Evolutionary conservation across 2,329 filamentous ascomycete species (phyloP).

Genomic region (Ophiocordyceps robertsii): DNA sequence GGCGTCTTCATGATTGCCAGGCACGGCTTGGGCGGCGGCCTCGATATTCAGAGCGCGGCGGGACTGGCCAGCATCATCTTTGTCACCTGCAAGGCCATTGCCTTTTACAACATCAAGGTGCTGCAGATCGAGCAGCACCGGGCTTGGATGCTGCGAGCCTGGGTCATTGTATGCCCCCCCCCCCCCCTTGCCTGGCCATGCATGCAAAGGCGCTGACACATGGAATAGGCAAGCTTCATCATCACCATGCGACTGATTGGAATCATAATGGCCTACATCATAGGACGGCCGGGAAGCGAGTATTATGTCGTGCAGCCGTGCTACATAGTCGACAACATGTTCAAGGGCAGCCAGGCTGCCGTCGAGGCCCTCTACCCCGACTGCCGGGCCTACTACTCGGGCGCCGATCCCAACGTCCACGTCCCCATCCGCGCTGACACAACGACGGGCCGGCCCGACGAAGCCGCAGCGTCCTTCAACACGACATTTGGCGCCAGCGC

Average conservation of each 20-base stretch:
- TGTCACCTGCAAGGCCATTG: slow-evolving; percentile 24
- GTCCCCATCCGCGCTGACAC: slow-evolving; percentile 9
- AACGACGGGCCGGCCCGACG: slow-evolving; percentile 9
- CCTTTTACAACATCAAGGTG: slow-evolving; percentile 40
- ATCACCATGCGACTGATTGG: background rate
- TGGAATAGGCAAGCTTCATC: background rate
- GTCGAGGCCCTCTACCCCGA: background rate
- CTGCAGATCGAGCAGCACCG: slow-evolving; percentile 48
- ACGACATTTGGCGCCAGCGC: slow-evolving; percentile 24
- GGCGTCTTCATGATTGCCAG: slow-evolving; percentile 38
- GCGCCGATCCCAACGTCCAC: slow-evolving; percentile 6
- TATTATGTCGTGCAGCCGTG: background rate
- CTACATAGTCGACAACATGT: background rate
- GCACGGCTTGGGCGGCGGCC: slow-evolving; percentile 35
- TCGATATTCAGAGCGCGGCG: slow-evolving; percentile 29
- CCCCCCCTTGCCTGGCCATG: slow-evolving; percentile 11
- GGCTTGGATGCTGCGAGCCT: slow-evolving; percentile 47
- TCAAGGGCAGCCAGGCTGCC: background rate
- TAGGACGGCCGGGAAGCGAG: background rate
- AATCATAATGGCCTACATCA: background rate
- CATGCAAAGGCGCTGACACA: slow-evolving; percentile 7
- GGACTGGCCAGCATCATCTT: slow-evolving; percentile 30
- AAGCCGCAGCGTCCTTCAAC: slow-evolving; percentile 21
- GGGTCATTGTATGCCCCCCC: slow-evolving; percentile 15
- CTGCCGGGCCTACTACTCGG: slow-evolving; percentile 4